Evolutionary conservation across 2,329 filamentous ascomycete species (phyloP), one percentile per base, ranked within the genome.

Genomic region (Nakataea oryzae): DNA sequence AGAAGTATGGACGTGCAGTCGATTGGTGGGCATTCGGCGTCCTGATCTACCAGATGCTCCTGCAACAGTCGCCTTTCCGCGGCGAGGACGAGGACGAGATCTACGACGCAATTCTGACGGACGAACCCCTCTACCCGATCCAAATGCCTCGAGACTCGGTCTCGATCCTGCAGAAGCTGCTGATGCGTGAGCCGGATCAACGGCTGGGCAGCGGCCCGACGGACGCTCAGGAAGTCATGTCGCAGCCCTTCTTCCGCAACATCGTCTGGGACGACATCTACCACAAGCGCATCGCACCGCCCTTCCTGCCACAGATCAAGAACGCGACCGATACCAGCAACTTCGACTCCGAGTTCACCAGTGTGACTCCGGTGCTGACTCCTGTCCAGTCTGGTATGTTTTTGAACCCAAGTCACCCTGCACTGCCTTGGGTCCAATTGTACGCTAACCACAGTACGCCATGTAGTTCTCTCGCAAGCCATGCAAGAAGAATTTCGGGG

Each of bases 11-110:
- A 57, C 88, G 95, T 63, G 91, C 95, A 21, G 95, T 99, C 56
- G 95, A 99, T 75, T 99, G 95, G 95, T 99, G 95, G 95, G 96
- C 96, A 8, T 99, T 99, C 75, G 95, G 95, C 74, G 95, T 99
- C 34, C 79, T 99, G 69, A 99, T 99, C 70, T 99, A 99, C 79
- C 95, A 99, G 75, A 99, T 99, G 96, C 88, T 99, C 63, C 85
- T 99, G 59, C 96, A 99, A 73, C 96, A 99, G 74, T 97, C 93
- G 32, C 95, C 95, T 0, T 99, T 99, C 89, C 89, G 95, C 69
- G 95, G 95, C 70, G 96, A 99, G 74, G 95, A 99, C 69, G 96
- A 99, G 72, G 95, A 99, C 73, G 95, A 99, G 76, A 99, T 99
- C 66, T 99, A 99, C 79, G 95, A 99, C 70, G 93, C 95, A 47